Evolutionary conservation across 108 stramenopile genomes (phyloP).

Genomic region (Parietichytrium sp.): DNA sequence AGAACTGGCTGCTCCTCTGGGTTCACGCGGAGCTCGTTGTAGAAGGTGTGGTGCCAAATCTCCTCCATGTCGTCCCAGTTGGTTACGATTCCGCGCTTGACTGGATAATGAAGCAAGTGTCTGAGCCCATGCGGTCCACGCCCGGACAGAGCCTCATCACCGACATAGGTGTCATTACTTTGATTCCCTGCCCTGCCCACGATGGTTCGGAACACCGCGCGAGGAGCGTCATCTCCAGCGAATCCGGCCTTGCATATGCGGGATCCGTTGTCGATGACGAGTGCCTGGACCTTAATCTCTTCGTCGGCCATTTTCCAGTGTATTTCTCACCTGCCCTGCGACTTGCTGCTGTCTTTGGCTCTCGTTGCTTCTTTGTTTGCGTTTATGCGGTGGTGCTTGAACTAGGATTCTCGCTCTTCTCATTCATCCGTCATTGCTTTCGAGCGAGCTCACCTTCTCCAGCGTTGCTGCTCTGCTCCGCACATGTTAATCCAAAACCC

Average conservation of each 20-base stretch:
- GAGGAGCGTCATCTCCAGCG: slow-evolving; percentile 63
- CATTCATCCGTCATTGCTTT: too few species aligned
- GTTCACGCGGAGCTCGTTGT: slow-evolving; percentile 86
- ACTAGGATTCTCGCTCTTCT: too few species aligned
- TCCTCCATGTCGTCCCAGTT: slow-evolving; percentile 99
- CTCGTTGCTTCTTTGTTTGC: too few species aligned
- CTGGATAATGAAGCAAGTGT: too few species aligned
- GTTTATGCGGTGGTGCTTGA: too few species aligned
- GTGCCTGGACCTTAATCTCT: slow-evolving; percentile 48
- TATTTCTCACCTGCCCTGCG: too few species aligned
- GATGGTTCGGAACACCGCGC: slow-evolving; percentile 92
- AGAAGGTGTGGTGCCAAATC: slow-evolving; percentile 96
- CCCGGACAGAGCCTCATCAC: slow-evolving; percentile 96
- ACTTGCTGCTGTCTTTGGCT: too few species aligned
- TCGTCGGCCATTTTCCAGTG: slow-evolving; percentile 45
- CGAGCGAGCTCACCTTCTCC: too few species aligned
- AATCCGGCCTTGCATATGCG: slow-evolving; percentile 71
- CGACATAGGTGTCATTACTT: slow-evolving; percentile 98
- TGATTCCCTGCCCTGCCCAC: slow-evolving; percentile 98
- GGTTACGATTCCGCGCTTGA: slow-evolving; percentile 97
- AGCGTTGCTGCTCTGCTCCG: too few species aligned
- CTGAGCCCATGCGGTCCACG: slow-evolving; percentile 86
- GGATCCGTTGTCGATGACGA: slow-evolving; percentile 59
- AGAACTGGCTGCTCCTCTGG: slow-evolving; percentile 98
- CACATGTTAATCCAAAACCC: too few species aligned